A percentile compares a stretch with the other conserved stretches of the same genome.
phyloP scores from a whole-genome alignment of 495 filamentous ascomycete genomes.

The Letharia lupina region DNA sequence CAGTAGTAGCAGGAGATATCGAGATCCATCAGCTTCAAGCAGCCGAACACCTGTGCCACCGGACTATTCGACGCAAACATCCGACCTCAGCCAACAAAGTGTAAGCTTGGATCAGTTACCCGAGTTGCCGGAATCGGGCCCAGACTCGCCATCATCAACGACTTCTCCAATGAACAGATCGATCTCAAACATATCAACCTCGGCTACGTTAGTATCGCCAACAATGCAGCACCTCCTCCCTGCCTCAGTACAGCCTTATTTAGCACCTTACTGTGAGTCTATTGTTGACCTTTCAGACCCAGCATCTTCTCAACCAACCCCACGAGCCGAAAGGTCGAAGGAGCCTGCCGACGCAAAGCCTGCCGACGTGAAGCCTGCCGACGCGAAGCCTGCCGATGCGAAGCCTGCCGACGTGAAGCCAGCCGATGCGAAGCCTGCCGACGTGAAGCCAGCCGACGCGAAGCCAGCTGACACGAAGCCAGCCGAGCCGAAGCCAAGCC shows the following conservation, averaged over 20 bases:
- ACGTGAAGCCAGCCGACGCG: constrained; percentile 1
- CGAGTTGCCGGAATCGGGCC: constrained; percentile 23
- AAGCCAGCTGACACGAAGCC: not conserved
- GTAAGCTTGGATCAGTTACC: constrained; percentile 24
- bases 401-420: not conserved
- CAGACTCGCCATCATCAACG: constrained; percentile 20
- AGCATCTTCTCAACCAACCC: constrained; percentile 12
- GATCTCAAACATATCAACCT: constrained; percentile 13
- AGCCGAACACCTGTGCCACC: constrained; percentile 14
- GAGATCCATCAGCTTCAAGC: constrained; percentile 22
- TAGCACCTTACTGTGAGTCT: constrained; percentile 19
- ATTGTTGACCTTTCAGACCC: constrained; percentile 15
- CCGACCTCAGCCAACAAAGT: constrained; percentile 13
- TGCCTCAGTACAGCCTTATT: constrained; percentile 15
- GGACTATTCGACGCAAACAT: constrained; percentile 12
- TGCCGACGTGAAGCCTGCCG: too few relatives aligned
- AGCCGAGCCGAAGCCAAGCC: not conserved
- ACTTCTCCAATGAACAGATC: constrained; percentile 21
- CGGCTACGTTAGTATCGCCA: constrained; percentile 13
- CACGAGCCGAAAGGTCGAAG: constrained; percentile 13
- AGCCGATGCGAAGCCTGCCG: not conserved
- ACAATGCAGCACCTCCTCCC: constrained; percentile 8
- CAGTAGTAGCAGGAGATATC: constrained; percentile 23
- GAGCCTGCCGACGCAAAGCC: constrained; percentile 11
- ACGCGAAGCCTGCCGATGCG: constrained; percentile 10